Percentiles rank a stretch among this genome's conserved stretches.
These are phyloP conservation scores for Hirsutella thompsonii DNA, from an alignment of 2,329 filamentous ascomycete genomes.

Conservation along the genomic window DNA sequence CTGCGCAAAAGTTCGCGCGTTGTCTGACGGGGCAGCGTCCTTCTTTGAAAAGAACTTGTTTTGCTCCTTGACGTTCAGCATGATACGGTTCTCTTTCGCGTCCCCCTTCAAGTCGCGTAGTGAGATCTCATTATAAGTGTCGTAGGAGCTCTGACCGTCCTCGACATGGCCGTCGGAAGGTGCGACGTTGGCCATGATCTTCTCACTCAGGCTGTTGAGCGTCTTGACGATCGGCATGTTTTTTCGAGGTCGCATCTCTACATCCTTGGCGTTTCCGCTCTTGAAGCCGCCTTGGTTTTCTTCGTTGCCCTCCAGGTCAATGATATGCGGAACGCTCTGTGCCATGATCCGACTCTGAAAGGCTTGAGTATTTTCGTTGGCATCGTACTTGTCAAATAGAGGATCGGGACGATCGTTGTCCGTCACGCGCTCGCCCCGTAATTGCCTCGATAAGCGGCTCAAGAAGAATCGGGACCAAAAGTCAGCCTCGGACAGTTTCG, in stretches of 20 bases:
- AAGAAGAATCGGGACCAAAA: constrained; percentile 96
- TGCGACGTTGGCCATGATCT: constrained; percentile 79
- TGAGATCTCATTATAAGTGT: constrained; percentile 62
- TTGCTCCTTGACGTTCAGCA: constrained; percentile 81
- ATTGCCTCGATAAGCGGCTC: constrained; percentile 77
- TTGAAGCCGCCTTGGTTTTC: constrained; percentile 79
- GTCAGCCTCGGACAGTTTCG: constrained; percentile 60
- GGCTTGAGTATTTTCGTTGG: constrained; percentile 49
- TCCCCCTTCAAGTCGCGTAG: constrained; percentile 71
- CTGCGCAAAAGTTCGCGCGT: constrained; percentile 44
- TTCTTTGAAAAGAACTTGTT: constrained; percentile 64
- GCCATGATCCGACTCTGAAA: constrained; percentile 42
- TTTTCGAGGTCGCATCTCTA: constrained; percentile 72
- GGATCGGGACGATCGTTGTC: constrained; percentile 66
- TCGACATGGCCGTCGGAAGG: constrained; percentile 60
- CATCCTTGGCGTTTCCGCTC: constrained; percentile 72
- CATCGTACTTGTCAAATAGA: constrained; percentile 76
- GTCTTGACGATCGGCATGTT: constrained; percentile 84
- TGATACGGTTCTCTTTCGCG: constrained; percentile 61
- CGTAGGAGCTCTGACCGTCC: constrained; percentile 46
- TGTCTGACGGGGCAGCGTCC: constrained; percentile 31
- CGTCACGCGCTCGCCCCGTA: constrained; percentile 77
- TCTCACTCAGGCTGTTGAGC: constrained; percentile 82
- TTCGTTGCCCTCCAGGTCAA: constrained; percentile 89
- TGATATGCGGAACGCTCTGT: constrained; percentile 69